Evolutionary conservation across 257 asterid species (phyloP).

Genomic region (Nicotiana knightiana): DNA sequence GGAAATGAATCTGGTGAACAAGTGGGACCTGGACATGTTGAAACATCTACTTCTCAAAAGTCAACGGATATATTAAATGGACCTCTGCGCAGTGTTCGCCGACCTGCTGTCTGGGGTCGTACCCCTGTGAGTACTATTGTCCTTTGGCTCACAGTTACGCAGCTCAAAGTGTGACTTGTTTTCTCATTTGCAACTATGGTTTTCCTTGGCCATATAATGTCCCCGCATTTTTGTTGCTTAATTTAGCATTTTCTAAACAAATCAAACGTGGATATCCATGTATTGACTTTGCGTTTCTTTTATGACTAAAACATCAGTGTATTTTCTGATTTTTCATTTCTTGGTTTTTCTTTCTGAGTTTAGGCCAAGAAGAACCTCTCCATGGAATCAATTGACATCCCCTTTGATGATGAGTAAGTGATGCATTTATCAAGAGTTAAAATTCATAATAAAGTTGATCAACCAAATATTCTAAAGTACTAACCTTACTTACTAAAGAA

Average conservation of each 20-base stretch:
- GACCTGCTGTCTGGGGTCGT: slow-evolving; percentile 66
- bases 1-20: slow-evolving; percentile 24
- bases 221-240: slow-evolving; percentile 4
- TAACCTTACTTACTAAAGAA: not conserved
- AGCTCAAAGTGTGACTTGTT: not conserved
- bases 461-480: slow-evolving; percentile 6
- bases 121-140: slow-evolving; percentile 54
- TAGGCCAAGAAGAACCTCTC: slow-evolving; percentile 90
- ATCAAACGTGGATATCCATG: not conserved
- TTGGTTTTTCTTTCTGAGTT: slow-evolving; percentile 18
- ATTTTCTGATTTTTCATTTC: slow-evolving; percentile 9
- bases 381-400: slow-evolving; percentile 69
- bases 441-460: not conserved
- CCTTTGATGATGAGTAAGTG: slow-evolving; percentile 79
- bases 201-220: not conserved
- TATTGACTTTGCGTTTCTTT: not conserved
- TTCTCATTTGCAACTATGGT: not conserved
- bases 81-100: slow-evolving; percentile 33
- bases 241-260: not conserved
- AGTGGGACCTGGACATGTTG: slow-evolving; percentile 29
- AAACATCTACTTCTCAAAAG: slow-evolving; percentile 24
- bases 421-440: slow-evolving; percentile 19
- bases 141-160: slow-evolving; percentile 8
- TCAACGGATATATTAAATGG: slow-evolving; percentile 35
- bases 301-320: not conserved